These are phyloP conservation scores for Breviolum minutum DNA, from an alignment of 73 alveolate genomes.

Conservation along the genomic window DNA sequence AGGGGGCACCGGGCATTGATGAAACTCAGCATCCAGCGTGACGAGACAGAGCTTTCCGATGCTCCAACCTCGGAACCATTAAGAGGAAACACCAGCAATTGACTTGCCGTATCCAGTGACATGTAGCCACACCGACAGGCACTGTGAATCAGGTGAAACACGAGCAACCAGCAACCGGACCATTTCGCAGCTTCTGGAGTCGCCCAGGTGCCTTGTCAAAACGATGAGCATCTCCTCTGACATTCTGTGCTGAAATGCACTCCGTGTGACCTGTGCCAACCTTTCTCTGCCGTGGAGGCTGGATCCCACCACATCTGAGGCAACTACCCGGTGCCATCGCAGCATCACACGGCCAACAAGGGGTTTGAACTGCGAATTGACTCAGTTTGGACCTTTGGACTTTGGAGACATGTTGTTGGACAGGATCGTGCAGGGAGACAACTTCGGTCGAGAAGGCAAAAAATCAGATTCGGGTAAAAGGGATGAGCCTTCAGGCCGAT, in stretches of 20 bases:
- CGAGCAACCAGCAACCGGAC: background rate
- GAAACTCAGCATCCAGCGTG: too few relatives aligned
- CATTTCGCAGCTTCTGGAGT: slow-evolving; percentile 13
- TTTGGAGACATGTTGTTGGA: too few relatives aligned
- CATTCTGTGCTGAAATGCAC: background rate
- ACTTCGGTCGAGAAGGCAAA: too few relatives aligned
- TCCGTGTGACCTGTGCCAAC: background rate
- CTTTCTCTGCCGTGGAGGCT: too few relatives aligned
- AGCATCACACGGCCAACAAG: background rate
- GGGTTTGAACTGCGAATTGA: too few relatives aligned
- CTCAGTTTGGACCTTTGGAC: too few relatives aligned
- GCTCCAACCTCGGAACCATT: background rate
- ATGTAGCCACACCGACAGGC: background rate
- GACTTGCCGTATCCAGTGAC: background rate
- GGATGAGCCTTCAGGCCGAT: too few relatives aligned
- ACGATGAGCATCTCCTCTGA: background rate
- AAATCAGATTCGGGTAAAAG: too few relatives aligned
- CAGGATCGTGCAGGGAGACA: too few relatives aligned
- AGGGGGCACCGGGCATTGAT: too few relatives aligned
- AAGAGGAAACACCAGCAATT: background rate
- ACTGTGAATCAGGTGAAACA: background rate
- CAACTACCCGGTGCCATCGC: slow-evolving; percentile 15
- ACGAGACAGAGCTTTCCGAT: too few relatives aligned
- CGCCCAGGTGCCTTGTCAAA: background rate
- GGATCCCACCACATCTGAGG: background rate